Base-by-base conservation (phyloP, 768 basidiomycete genomes). In the Calocybe gangraenosa region DNA sequence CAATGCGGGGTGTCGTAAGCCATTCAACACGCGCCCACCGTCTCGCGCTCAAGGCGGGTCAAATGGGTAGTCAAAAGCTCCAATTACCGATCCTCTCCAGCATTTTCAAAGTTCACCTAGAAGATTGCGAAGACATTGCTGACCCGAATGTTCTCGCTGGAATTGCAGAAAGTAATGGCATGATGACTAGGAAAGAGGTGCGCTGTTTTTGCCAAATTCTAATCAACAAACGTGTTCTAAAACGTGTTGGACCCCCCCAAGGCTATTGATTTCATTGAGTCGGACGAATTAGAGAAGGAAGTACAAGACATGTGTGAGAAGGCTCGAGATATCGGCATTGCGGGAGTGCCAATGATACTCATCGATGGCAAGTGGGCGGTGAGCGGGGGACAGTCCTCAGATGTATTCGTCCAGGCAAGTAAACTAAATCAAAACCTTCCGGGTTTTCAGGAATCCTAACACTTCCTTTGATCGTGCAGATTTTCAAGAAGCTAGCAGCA, bases 331-430 rank as follows among this genome's bases (percentile, higher is more conserved):
- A 75, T 81, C 45, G 87, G 87, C 14, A 78, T 92, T 40, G 81
- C 77, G 4, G 87, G 88, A 31, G 86, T 92, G 2, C 89, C 89
- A 7, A 79, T 88, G 68, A 83, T 80, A 20, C 78, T 91, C 55
- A 83, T 91, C 53, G 81, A 89, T 59, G 76, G 79, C 10, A 83
- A 82, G 58, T 91, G 84, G 82, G 85, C 81, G 4, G 74, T 89
- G 20, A 81, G 76, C 40, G 87, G 87, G 7, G 82, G 81, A 8
- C 87, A 89, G 62, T 76, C 78, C 3, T 72, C 81, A 35, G 85
- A 87, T 33, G 79, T 82, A 2, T 89, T 79, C 56, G 66, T 82
- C 23, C 79, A 83, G 71, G 86, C 83, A 47, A 54, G 72, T 55
- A 14, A 3, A 28, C 38, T 14, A 31, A 37, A 19, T 36, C 15